Percentiles rank a stretch among this genome's conserved stretches.
Evolutionary conservation across 306 rosid genomes (phyloP).

Genomic region (Pyrus bretschneideri): DNA sequence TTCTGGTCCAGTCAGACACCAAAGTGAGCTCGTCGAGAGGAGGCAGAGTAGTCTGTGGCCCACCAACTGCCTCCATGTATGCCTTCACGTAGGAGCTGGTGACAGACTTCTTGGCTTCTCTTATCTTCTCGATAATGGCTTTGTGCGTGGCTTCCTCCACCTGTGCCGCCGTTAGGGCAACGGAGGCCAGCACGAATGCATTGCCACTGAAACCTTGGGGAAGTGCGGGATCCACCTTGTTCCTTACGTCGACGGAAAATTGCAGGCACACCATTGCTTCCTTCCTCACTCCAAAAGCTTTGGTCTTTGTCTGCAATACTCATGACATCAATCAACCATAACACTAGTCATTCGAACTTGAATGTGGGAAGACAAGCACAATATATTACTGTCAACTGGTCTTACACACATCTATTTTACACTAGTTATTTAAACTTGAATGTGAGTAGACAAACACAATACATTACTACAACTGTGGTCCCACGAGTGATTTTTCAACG

Average conservation of each 20-base stretch:
- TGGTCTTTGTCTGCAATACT: constrained; percentile 43
- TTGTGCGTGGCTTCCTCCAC: constrained; percentile 32
- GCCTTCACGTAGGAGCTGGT: constrained; percentile 42
- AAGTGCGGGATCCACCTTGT: constrained; percentile 41
- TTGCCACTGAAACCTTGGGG: constrained; percentile 65
- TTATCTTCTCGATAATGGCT: constrained; percentile 37
- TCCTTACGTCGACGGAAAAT: constrained; percentile 61
- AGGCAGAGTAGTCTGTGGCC: constrained; percentile 42
- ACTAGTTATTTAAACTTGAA: too few relatives aligned
- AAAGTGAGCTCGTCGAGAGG: constrained; percentile 62
- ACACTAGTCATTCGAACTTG: background rate
- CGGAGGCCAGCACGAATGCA: constrained; percentile 67
- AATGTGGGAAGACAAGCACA: too few relatives aligned
- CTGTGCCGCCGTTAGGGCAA: constrained; percentile 38
- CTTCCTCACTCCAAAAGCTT: constrained; percentile 39
- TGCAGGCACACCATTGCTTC: constrained; percentile 60
- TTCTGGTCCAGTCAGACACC: constrained; percentile 76
- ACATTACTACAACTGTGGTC: too few relatives aligned
- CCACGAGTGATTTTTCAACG: too few relatives aligned
- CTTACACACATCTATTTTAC: too few relatives aligned
- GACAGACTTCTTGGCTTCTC: constrained; percentile 48
- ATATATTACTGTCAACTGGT: too few relatives aligned
- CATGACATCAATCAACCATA: background rate
- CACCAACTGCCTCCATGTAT: constrained; percentile 43
- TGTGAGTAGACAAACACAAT: too few relatives aligned